Evolutionary conservation across 2,329 filamentous ascomycete species (phyloP).

Genomic region (Exophiala sp.): DNA sequence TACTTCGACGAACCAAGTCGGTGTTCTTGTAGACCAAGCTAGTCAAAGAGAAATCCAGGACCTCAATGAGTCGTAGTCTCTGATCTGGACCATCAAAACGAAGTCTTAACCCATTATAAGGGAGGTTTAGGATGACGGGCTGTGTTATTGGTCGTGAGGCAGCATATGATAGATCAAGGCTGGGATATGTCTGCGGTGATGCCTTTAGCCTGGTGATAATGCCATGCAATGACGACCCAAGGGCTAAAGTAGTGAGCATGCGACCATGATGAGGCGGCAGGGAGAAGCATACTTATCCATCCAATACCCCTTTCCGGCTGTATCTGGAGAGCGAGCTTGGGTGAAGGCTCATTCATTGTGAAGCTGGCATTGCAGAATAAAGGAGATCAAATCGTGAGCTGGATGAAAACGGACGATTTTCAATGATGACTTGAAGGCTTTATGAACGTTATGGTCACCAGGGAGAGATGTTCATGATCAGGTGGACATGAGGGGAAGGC

Average conservation of each 20-base stretch:
- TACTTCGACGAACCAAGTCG: constrained; percentile 65
- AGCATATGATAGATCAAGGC: constrained; percentile 79
- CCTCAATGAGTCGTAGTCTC: constrained; percentile 82
- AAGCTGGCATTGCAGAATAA: constrained; percentile 4
- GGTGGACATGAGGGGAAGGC: no score
- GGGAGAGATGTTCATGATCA: no score
- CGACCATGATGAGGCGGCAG: constrained; percentile 1
- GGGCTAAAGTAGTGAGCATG: constrained; percentile 51
- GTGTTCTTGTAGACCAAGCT: constrained; percentile 77
- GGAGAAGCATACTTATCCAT: constrained; percentile 49
- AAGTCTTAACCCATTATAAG: constrained; percentile 80
- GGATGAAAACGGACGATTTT: no score
- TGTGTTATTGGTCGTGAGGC: constrained; percentile 68
- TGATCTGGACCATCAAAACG: constrained; percentile 94
- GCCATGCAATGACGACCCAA: constrained; percentile 89
- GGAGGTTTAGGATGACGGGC: constrained; percentile 71
- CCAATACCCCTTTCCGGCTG: constrained; percentile 64
- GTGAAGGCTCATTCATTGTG: constrained; percentile 16
- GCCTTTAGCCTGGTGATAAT: constrained; percentile 83
- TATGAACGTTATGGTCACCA: no score
- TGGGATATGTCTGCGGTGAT: constrained; percentile 76
- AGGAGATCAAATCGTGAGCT: not conserved
- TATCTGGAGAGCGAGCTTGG: constrained; percentile 51
- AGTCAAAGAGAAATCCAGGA: constrained; percentile 83
- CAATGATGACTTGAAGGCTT: no score